Evolutionary conservation across 768 basidiomycete species (phyloP).

Genomic region (Calocybe gangraenosa): DNA sequence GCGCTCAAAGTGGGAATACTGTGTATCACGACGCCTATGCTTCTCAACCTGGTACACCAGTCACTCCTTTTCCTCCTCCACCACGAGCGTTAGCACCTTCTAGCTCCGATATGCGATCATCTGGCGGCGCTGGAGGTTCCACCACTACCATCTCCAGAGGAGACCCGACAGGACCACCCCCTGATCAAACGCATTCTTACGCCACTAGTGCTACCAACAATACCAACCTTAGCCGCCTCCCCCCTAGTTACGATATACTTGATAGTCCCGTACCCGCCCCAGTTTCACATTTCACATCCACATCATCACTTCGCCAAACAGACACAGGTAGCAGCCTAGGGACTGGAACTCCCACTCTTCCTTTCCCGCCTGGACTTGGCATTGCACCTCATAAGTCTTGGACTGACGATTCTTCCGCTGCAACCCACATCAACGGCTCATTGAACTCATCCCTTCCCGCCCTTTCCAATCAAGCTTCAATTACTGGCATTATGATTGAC

Average conservation of each 20-base stretch:
- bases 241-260: constrained; percentile 37
- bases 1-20: constrained; percentile 50
- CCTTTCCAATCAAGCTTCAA: constrained; percentile 22
- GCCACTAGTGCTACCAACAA: constrained; percentile 8
- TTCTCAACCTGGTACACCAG: constrained; percentile 35
- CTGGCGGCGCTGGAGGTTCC: neutral
- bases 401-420: constrained; percentile 22
- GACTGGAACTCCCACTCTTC: constrained; percentile 19
- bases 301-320: constrained; percentile 32
- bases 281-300: constrained; percentile 44
- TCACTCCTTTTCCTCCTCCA: constrained; percentile 30
- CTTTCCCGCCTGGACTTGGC: constrained; percentile 36
- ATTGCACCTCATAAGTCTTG: constrained; percentile 25
- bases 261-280: constrained; percentile 59
- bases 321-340: constrained; percentile 26
- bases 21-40: constrained; percentile 63
- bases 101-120: constrained; percentile 5
- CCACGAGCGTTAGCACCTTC: constrained; percentile 44
- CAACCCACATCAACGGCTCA: constrained; percentile 12
- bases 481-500: constrained; percentile 44
- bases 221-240: constrained; percentile 10
- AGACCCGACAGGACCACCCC: constrained; percentile 5
- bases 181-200: constrained; percentile 1
- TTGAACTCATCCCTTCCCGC: constrained; percentile 11
- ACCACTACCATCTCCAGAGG: neutral